phyloP scores from a whole-genome alignment of 2,329 filamentous ascomycete species.

The Tolypocladium album region DNA sequence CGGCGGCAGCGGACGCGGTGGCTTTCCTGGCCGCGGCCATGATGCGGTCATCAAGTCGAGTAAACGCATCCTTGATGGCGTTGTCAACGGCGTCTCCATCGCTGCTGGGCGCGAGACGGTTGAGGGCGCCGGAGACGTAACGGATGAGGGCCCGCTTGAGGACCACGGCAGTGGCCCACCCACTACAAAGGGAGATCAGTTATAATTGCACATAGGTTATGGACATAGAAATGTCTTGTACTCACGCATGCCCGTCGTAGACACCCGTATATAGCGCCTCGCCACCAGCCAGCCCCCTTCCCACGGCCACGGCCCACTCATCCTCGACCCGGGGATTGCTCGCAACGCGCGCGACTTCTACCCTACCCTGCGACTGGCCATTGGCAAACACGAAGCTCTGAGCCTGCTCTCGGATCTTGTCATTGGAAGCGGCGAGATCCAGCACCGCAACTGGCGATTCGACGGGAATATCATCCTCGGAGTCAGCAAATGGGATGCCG shows the following conservation, averaged over 20 bases:
- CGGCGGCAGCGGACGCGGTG: constrained; percentile 11
- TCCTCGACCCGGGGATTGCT: constrained; percentile 26
- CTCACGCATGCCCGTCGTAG: constrained; percentile 39
- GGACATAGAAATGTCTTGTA: not conserved
- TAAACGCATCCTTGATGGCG: constrained; percentile 48
- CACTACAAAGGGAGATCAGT: constrained; percentile 12
- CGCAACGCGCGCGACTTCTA: constrained; percentile 21
- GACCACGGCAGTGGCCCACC: constrained; percentile 28
- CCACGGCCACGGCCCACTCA: constrained; percentile 21
- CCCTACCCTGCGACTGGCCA: constrained; percentile 13
- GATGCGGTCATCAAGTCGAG: constrained; percentile 46
- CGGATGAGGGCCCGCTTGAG: constrained; percentile 30
- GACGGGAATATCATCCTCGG: constrained; percentile 11
- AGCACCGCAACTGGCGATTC: constrained; percentile 16
- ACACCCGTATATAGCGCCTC: constrained; percentile 25
- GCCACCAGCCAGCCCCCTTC: constrained; percentile 15
- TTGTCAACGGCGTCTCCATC: constrained; percentile 37
- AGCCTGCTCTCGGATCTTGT: constrained; percentile 17
- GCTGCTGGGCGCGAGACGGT: constrained; percentile 13
- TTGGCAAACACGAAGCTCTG: constrained; percentile 18
- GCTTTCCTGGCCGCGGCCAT: constrained; percentile 25
- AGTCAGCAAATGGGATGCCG: not conserved
- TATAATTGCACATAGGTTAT: too few species aligned
- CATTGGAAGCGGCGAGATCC: constrained; percentile 16
- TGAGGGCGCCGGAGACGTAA: constrained; percentile 26